These are phyloP conservation scores for Ceratocystis diversiconidia DNA, from an alignment of 2,329 filamentous ascomycete species.

Conservation along the genomic window DNA sequence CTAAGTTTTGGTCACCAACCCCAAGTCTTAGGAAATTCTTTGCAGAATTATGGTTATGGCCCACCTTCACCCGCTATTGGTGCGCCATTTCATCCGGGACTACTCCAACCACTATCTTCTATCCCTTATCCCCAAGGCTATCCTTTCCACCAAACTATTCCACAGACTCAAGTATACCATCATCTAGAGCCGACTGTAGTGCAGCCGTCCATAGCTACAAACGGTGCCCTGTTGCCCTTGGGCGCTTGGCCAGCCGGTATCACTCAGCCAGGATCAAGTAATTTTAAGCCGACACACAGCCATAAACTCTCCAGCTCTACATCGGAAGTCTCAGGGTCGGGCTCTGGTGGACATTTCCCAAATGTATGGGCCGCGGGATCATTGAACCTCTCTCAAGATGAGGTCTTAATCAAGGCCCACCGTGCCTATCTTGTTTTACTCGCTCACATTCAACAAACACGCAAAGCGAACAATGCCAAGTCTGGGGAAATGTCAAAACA, in stretches of 20 bases:
- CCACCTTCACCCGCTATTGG: constrained; percentile 17
- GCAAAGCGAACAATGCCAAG: neutral
- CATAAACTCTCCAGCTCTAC: neutral
- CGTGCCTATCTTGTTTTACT: constrained; percentile 8
- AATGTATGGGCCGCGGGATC: neutral
- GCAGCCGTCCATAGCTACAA: neutral
- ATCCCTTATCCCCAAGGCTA: neutral
- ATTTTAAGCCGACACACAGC: neutral
- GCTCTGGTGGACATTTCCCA: neutral
- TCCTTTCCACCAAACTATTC: neutral
- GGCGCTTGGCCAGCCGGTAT: neutral
- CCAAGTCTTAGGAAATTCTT: neutral
- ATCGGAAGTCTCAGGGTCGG: neutral
- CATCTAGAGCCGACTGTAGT: neutral
- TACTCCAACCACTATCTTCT: constrained; percentile 10
- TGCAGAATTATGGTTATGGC: constrained; percentile 15
- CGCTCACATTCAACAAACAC: neutral
- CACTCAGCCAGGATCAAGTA: neutral
- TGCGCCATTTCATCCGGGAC: constrained; percentile 12
- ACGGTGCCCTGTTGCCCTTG: neutral
- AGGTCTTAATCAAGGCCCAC: neutral
- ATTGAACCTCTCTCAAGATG: neutral
- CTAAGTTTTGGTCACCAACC: neutral
- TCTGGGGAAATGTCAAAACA: neutral
- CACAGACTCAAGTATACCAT: constrained; percentile 2